Base-by-base conservation (phyloP, 208 protist species). In the Wallacemonas sp. region DNA sequence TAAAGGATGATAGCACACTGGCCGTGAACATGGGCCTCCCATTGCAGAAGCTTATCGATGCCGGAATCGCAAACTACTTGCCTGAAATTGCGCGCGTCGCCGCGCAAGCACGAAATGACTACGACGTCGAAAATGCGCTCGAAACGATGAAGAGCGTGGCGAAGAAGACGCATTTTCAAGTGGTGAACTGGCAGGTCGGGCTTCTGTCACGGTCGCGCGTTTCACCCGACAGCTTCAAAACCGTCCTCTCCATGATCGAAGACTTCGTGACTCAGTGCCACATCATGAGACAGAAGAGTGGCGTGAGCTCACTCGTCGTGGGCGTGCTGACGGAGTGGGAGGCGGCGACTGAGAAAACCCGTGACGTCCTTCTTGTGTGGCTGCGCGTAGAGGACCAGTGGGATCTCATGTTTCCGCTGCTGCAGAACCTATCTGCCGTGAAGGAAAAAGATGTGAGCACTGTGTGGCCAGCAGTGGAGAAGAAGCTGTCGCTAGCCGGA, bases 141-240 rank as follows among this genome's bases (percentile, higher is more conserved):
- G 91, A 94, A 73, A 73, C 83, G 44, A 96, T 96, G 87, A 87
- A 89, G 48, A 94, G 86, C 68, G 76, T 78, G 45, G 81, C 87
- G 22, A 92, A 94, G 66, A 82, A 75, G 53, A 92, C 79, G 6
- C 77, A 81, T 53, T 92, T 95, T 71, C 55, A 79, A 29, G 72
- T 89, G 52, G 42, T 72, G 13, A 36, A 57, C 32, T 57, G 50
- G 50, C 29, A 34, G 8, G 50, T 57, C 19, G 50, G 50, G 6
- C 38, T 57, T 37, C 0, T 57, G n/a, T n/a, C 50, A 34, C 50
- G 50, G 9, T n/a, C 3, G 21, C 50, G 50, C 21, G 50, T 57
- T 6, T 57, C 50, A 13, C 24, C 50, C 5, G 50, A 33, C 6
- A 57, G 50, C 29, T 39, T 57, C 50, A 57, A 57, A 27, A 57